phyloP scores from a whole-genome alignment of 257 asterid species.

The Nicotiana sylvestris region DNA sequence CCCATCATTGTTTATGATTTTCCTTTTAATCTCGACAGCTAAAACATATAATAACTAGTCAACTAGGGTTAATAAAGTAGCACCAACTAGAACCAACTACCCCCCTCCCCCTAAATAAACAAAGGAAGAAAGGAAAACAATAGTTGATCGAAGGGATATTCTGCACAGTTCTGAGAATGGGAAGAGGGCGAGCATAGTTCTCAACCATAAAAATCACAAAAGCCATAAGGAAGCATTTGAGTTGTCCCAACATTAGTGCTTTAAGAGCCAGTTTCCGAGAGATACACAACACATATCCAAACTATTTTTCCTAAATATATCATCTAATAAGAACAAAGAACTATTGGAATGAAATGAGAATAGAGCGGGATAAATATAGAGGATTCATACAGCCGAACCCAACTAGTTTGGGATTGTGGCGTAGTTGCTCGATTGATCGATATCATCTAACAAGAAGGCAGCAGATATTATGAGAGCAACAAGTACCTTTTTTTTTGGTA shows the following conservation, averaged over 20 bases:
- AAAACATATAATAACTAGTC: not conserved
- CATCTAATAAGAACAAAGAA: not conserved
- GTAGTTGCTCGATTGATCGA: not conserved
- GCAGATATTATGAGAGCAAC: not conserved
- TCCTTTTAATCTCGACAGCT: not conserved
- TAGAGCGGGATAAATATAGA: not conserved
- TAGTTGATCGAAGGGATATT: not conserved
- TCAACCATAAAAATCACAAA: not conserved
- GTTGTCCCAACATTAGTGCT: not conserved
- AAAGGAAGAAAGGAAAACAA: not conserved
- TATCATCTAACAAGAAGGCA: not conserved
- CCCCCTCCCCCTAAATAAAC: not conserved
- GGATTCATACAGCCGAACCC: not conserved
- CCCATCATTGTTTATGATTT: not conserved
- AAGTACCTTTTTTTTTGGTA: not conserved
- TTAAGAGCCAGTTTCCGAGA: not conserved
- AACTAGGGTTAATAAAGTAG: not conserved
- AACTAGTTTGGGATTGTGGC: not conserved
- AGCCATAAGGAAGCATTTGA: constrained; percentile 2
- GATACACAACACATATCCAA: not conserved
- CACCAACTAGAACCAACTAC: not conserved
- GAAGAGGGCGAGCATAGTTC: not conserved
- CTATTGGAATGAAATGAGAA: not conserved
- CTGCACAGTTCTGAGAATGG: not conserved
- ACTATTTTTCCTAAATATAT: not conserved